A percentile compares a stretch with the other conserved stretches of the same genome.
These are phyloP conservation scores for Pleochaeta shiraiana DNA, from an alignment of 2,329 filamentous ascomycete species.

Conservation along the genomic window DNA sequence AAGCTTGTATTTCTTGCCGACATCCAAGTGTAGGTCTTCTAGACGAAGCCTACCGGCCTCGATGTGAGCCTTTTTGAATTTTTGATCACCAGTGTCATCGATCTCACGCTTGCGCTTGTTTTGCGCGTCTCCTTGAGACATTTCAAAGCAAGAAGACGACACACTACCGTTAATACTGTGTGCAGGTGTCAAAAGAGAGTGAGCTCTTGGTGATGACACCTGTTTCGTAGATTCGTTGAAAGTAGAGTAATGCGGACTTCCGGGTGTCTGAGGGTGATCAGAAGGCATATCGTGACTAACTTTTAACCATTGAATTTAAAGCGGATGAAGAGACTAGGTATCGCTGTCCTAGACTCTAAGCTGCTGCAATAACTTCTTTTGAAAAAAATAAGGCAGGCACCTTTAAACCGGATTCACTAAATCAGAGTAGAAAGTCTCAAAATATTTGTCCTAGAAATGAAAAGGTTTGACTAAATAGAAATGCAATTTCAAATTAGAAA, in stretches of 20 bases:
- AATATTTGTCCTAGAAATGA: too few relatives aligned
- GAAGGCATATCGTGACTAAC: constrained; percentile 30
- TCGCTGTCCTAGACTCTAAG: too few relatives aligned
- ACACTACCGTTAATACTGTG: constrained; percentile 36
- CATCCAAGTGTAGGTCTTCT: constrained; percentile 41
- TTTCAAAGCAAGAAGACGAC: constrained; percentile 12
- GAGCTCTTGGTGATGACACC: constrained; percentile 26
- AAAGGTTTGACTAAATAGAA: too few relatives aligned
- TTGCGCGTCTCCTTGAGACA: constrained; percentile 27
- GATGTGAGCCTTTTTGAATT: constrained; percentile 39
- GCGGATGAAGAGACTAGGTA: too few relatives aligned
- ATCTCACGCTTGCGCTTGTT: constrained; percentile 39
- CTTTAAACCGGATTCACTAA: too few relatives aligned
- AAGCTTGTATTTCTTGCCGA: constrained; percentile 44
- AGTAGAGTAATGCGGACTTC: constrained; percentile 40
- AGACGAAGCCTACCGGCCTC: constrained; percentile 39
- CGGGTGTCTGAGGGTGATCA: constrained; percentile 40
- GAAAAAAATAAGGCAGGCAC: too few relatives aligned
- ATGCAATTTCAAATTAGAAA: too few relatives aligned
- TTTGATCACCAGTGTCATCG: constrained; percentile 33
- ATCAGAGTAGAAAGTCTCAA: too few relatives aligned
- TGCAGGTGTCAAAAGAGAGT: constrained; percentile 35
- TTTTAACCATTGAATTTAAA: too few relatives aligned
- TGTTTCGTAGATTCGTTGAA: constrained; percentile 28
- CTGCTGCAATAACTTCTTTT: too few relatives aligned